Evolutionary conservation across 176 grass and related monocot species (phyloP).

Genomic region (Rhipidocladum racemiflorum): DNA sequence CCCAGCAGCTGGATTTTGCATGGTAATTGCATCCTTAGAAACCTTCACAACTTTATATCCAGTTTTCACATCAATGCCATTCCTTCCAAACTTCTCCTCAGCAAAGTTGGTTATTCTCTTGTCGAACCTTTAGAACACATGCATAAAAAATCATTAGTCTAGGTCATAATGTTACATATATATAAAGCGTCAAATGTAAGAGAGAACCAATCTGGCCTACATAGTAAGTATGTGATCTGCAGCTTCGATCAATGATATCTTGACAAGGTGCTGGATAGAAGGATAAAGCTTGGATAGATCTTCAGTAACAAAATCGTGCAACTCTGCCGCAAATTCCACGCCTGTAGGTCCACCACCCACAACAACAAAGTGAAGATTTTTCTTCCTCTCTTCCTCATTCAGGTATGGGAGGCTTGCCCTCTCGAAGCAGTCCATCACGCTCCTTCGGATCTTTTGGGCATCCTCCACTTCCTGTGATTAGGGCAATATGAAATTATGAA

Average conservation of each 20-base stretch:
- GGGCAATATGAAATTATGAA: constrained; percentile 34
- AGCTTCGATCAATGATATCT: constrained; percentile 83
- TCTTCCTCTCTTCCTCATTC: constrained; percentile 75
- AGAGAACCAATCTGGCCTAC: constrained; percentile 29
- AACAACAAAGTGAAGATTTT: constrained; percentile 88
- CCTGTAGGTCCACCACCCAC: constrained; percentile 96
- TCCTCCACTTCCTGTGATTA: constrained; percentile 87
- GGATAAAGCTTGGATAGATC: constrained; percentile 91
- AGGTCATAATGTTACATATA: not conserved
- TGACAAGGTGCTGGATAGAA: constrained; percentile 70
- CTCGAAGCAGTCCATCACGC: constrained; percentile 88
- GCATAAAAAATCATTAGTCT: constrained; percentile 12
- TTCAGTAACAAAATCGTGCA: constrained; percentile 90
- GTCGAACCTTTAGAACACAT: constrained; percentile 65
- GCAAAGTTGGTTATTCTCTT: constrained; percentile 94
- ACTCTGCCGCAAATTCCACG: constrained; percentile 87
- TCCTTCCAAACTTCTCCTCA: constrained; percentile 82
- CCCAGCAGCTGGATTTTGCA: constrained; percentile 56
- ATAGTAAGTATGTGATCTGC: constrained; percentile 93
- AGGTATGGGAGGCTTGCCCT: constrained; percentile 80
- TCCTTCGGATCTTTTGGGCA: constrained; percentile 82
- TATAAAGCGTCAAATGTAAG: constrained; percentile 9
- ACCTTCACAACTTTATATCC: constrained; percentile 92
- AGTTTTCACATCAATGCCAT: constrained; percentile 96
- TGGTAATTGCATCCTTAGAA: constrained; percentile 68